Evolutionary conservation across 129 eudicot genomes (phyloP), one percentile per base, ranked within the genome.

Genomic region (Artemisia tridentata): DNA sequence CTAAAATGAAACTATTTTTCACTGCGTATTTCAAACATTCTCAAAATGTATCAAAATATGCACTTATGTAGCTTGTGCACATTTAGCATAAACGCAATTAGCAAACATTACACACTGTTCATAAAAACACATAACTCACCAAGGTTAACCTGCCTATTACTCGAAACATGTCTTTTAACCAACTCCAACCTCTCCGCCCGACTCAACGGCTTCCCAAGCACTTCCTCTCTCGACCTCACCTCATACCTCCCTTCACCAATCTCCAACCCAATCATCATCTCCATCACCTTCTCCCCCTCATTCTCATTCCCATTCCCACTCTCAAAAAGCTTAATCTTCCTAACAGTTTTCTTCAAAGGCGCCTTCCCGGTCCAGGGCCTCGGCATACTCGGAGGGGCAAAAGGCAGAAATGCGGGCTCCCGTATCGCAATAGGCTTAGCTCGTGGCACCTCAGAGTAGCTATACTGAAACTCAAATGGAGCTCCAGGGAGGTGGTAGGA

Each of bases 281-380:
- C 45, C 45, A 38, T 38, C 45, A 38, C 45, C 45, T 38, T 38
- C 45, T 7, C 43, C 29, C 29, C 45, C 45, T 1, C 45, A 1
- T 34, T 5, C 7, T 1, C 1, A 5, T 1, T 5, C 7, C 41
- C 41, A 17, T 50, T 72, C 15, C 56, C 50, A 16, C 11, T 75
- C 16, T 87, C 91, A 63, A 88, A 86, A 49, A 92, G 84, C 67
- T 82, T 83, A 9, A 92, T 80, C 7, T 92, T 88, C 45, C 74
- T 89, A 49, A 78, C 72, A 5, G 82, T 19, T 76, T 89, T 84
- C 75, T 87, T 89, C 87, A 93, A 58, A 2, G 98, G 98, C 21
- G 98, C 95, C 67, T 89, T 93, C 27, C 98, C 98, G 5, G 98
- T 93, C 98, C 98, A 93, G 1, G 98, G 98, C 65, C 98, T 53